Evolutionary conservation across 495 filamentous ascomycete species (phyloP).

Genomic region (Penicillium diatomitis): DNA sequence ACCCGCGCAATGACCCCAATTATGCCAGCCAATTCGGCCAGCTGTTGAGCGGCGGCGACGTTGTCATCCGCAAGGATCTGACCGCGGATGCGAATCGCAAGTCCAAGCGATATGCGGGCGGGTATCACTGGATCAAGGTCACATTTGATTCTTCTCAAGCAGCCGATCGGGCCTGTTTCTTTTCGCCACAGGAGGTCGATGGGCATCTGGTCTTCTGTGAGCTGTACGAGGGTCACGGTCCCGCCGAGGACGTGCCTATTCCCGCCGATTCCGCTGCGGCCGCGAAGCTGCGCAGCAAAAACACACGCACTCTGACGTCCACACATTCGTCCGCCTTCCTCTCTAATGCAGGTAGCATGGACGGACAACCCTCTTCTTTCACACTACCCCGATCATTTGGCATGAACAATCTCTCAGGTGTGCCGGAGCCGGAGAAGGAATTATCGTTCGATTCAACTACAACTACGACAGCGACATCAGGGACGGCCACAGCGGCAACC

Average conservation of each 20-base stretch:
- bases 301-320: slow-evolving; percentile 26
- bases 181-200: slow-evolving; percentile 67
- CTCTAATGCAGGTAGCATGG: slow-evolving; percentile 17
- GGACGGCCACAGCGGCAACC: slow-evolving; percentile 44
- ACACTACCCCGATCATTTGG: slow-evolving; percentile 41
- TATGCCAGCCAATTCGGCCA: slow-evolving; percentile 45
- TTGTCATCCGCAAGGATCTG: slow-evolving; percentile 50
- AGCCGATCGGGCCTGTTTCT: slow-evolving; percentile 64
- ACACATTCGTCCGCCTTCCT: slow-evolving; percentile 33
- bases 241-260: slow-evolving; percentile 54
- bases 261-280: slow-evolving; percentile 32
- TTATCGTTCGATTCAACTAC: slow-evolving; percentile 22
- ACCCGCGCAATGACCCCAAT: slow-evolving; percentile 55
- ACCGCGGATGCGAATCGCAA: slow-evolving; percentile 62
- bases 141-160: slow-evolving; percentile 78
- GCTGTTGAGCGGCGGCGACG: slow-evolving; percentile 51
- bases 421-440: slow-evolving; percentile 21
- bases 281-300: slow-evolving; percentile 16
- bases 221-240: slow-evolving; percentile 61
- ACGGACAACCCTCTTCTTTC: slow-evolving; percentile 23
- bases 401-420: slow-evolving; percentile 30
- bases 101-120: slow-evolving; percentile 66
- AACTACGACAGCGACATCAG: slow-evolving; percentile 46
- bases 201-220: slow-evolving; percentile 74
- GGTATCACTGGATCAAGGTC: slow-evolving; percentile 85